Evolutionary conservation across 2,329 filamentous ascomycete genomes (phyloP).

Genomic region (Fusarium newnesense): DNA sequence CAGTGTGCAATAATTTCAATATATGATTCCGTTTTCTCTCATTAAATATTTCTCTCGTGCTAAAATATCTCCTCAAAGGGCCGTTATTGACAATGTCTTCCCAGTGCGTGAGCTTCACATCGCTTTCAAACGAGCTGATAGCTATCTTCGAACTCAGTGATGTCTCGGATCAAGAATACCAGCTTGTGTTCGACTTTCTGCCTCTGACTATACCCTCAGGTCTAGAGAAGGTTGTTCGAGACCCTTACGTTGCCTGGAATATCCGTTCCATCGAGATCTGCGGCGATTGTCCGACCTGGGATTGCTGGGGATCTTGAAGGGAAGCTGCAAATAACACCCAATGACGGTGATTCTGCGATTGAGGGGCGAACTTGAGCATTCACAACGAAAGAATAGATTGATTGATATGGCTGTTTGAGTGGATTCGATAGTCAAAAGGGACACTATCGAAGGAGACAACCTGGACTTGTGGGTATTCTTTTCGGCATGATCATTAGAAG

Average conservation of each 20-base stretch:
- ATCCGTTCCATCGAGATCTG: neutral
- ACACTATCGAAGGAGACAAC: too few species aligned
- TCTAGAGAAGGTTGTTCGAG: neutral
- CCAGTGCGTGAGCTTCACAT: neutral
- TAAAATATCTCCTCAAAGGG: too few species aligned
- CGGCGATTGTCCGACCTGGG: neutral
- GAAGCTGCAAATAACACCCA: neutral
- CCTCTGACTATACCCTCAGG: neutral
- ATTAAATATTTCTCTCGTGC: too few species aligned
- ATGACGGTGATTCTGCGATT: too few species aligned
- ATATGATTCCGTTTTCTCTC: too few species aligned
- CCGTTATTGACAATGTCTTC: too few species aligned
- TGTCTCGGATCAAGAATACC: neutral
- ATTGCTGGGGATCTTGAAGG: neutral
- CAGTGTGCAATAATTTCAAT: neutral
- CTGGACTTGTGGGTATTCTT: too few species aligned
- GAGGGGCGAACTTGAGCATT: too few species aligned
- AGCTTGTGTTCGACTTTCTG: neutral
- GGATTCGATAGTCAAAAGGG: too few species aligned
- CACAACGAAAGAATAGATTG: neutral
- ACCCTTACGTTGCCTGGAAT: slow-evolving; percentile 4
- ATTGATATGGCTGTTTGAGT: neutral
- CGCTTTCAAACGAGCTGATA: neutral
- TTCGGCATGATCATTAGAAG: too few species aligned
- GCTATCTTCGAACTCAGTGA: neutral